These are phyloP conservation scores for Pseudopithomyces chartarum DNA, from an alignment of 2,329 filamentous ascomycete genomes.

Conservation along the genomic window DNA sequence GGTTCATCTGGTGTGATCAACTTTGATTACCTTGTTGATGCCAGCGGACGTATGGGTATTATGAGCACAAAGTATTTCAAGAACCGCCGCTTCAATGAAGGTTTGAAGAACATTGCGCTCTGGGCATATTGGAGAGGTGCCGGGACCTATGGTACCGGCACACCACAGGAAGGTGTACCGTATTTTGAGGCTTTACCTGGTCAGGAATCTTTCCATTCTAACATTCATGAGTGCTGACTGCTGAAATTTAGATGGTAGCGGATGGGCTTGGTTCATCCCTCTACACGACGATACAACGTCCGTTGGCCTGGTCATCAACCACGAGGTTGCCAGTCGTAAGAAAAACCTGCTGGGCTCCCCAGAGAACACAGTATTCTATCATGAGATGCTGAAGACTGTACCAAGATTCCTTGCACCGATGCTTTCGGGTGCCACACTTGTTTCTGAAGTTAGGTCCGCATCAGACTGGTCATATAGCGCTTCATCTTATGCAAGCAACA, in stretches of 20 bases:
- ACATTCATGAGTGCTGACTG: not conserved
- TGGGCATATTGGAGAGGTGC: slow-evolving; percentile 56
- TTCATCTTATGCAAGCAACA: slow-evolving; percentile 46
- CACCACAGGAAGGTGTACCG: slow-evolving; percentile 43
- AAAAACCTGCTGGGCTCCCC: not conserved
- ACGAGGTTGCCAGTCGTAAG: no score
- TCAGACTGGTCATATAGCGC: slow-evolving; percentile 26
- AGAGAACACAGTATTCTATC: not conserved
- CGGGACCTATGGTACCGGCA: slow-evolving; percentile 42
- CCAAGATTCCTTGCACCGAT: not conserved
- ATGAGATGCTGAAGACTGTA: not conserved
- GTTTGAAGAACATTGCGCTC: slow-evolving; percentile 56
- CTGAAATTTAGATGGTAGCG: slow-evolving; percentile 17
- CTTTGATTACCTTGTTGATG: slow-evolving; percentile 58
- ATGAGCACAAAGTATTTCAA: slow-evolving; percentile 57
- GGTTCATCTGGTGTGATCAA: slow-evolving; percentile 45
- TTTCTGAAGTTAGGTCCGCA: slow-evolving; percentile 7
- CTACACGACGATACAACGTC: slow-evolving; percentile 50
- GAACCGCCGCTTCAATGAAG: slow-evolving; percentile 54
- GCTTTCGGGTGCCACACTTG: not conserved
- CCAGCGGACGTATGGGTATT: slow-evolving; percentile 53
- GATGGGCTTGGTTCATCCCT: slow-evolving; percentile 58
- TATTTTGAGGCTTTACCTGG: slow-evolving; percentile 48
- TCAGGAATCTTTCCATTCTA: not conserved
- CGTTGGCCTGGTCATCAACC: slow-evolving; percentile 5